Percentiles rank a stretch among this genome's conserved stretches.
These are phyloP conservation scores for Pythium rishiriense DNA, from an alignment of 352 stramenopile species.

Conservation along the genomic window DNA sequence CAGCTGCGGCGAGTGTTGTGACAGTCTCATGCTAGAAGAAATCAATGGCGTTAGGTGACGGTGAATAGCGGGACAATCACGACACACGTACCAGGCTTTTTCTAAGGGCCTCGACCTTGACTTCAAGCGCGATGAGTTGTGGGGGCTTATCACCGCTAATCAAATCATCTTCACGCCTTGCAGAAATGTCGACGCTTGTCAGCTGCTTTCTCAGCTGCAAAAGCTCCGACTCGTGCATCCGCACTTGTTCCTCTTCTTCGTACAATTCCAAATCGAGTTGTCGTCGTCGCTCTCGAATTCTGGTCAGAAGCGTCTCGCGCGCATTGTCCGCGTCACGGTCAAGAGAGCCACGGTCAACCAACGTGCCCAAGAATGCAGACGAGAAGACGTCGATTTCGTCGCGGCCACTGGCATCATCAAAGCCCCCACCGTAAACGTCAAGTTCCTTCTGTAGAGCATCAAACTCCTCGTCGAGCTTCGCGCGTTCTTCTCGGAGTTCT, in stretches of 20 bases:
- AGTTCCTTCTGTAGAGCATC: conserved; percentile 65
- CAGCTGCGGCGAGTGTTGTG: conserved; percentile 51
- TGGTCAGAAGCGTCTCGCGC: conserved; percentile 52
- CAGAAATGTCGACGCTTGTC: conserved; percentile 56
- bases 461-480: conserved; percentile 54
- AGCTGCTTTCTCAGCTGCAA: conserved; percentile 68
- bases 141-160: conserved; percentile 79
- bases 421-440: conserved; percentile 54
- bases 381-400: conserved; percentile 74
- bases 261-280: conserved; percentile 65
- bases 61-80: background rate
- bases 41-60: background rate
- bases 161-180: conserved; percentile 73
- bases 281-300: conserved; percentile 49
- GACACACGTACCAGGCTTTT: conserved; percentile 58
- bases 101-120: conserved; percentile 60
- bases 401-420: conserved; percentile 45
- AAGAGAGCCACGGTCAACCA: conserved; percentile 62
- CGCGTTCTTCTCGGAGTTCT: conserved; percentile 46
- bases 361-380: conserved; percentile 56
- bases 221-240: conserved; percentile 62
- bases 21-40: conserved; percentile 53
- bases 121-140: conserved; percentile 79
- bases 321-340: conserved; percentile 63
- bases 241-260: conserved; percentile 55